A percentile compares a stretch with the other conserved stretches of the same genome.
Conservation (phyloP, 768 basidiomycete genomes). For the Russula abietina region DNA sequence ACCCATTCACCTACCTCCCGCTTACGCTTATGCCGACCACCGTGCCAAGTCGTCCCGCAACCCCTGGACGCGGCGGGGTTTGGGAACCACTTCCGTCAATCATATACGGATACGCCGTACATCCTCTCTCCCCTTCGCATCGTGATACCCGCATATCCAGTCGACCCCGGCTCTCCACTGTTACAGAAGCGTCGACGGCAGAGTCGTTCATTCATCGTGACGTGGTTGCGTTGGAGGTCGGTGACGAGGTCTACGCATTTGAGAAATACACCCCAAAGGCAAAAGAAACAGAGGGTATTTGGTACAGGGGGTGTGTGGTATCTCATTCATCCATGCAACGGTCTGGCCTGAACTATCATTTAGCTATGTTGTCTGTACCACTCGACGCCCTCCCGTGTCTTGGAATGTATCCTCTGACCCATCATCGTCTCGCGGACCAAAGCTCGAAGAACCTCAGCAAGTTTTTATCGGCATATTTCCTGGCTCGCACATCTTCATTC, state of each 20-base stretch:
- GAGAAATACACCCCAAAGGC: slow-evolving; percentile 75
- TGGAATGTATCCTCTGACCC: slow-evolving; percentile 59
- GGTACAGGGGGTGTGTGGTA: slow-evolving; percentile 81
- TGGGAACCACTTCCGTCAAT: slow-evolving; percentile 68
- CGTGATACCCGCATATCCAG: slow-evolving; percentile 62
- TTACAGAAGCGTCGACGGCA: slow-evolving; percentile 54
- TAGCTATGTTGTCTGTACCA: slow-evolving; percentile 84
- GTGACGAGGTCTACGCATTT: slow-evolving; percentile 96
- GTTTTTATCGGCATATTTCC: slow-evolving; percentile 95
- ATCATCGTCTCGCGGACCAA: slow-evolving; percentile 46
- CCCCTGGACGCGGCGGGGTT: slow-evolving; percentile 36
- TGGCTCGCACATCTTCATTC: slow-evolving; percentile 78
- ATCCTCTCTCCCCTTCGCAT: slow-evolving; percentile 72
- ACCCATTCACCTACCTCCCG: neutral
- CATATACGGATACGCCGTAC: slow-evolving; percentile 87
- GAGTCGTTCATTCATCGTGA: slow-evolving; percentile 63
- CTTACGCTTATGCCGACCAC: slow-evolving; percentile 14
- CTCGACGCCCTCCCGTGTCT: slow-evolving; percentile 63
- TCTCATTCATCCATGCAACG: slow-evolving; percentile 13
- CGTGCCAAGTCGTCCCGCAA: slow-evolving; percentile 18
- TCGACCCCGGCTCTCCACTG: slow-evolving; percentile 53
- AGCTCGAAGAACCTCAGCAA: slow-evolving; percentile 72
- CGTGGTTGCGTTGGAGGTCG: slow-evolving; percentile 84
- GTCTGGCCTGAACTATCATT: slow-evolving; percentile 12
- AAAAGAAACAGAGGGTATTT: slow-evolving; percentile 72